A percentile compares a stretch with the other conserved stretches of the same genome.
phyloP scores from a whole-genome alignment of 139 green algal species.

The Trebouxia sp. region DNA sequence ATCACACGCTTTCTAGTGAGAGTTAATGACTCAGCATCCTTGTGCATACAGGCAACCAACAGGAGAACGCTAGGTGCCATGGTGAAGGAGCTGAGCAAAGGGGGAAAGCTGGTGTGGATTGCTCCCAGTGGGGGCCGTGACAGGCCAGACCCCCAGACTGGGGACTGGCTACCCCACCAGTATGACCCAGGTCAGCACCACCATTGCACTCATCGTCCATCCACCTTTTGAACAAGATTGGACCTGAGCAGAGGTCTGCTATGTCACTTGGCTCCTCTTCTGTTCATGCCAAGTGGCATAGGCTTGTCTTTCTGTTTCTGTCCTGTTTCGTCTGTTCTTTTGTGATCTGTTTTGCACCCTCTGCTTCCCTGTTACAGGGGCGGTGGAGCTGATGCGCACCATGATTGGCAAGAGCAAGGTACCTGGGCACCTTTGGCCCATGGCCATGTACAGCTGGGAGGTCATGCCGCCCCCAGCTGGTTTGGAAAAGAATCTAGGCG shows the following conservation, averaged over 20 bases:
- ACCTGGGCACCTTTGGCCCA: slow-evolving; percentile 85
- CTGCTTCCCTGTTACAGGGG: neutral
- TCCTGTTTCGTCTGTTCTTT: neutral
- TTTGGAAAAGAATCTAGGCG: slow-evolving; percentile 81
- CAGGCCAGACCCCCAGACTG: slow-evolving; percentile 58
- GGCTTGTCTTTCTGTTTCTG: no score
- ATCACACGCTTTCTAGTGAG: no score
- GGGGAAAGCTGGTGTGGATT: slow-evolving; percentile 92
- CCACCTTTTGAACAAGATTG: no score
- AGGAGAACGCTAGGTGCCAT: slow-evolving; percentile 80
- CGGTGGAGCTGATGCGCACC: slow-evolving; percentile 93
- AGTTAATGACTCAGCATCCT: no score
- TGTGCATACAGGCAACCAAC: slow-evolving; percentile 84
- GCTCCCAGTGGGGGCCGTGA: slow-evolving; percentile 89
- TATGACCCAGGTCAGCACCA: slow-evolving; percentile 90
- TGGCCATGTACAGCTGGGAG: slow-evolving; percentile 88
- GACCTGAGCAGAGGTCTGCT: neutral
- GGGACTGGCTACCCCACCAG: slow-evolving; percentile 63
- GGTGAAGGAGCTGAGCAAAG: slow-evolving; percentile 64
- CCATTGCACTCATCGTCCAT: no score
- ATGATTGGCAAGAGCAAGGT: slow-evolving; percentile 69
- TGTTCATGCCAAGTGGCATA: no score
- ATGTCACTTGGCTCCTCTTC: no score
- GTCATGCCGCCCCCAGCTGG: slow-evolving; percentile 94
- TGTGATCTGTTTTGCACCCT: neutral